These are phyloP conservation scores for Fagopyrum tataricum DNA, from an alignment of 148 eudicot species.

Conservation along the genomic window DNA sequence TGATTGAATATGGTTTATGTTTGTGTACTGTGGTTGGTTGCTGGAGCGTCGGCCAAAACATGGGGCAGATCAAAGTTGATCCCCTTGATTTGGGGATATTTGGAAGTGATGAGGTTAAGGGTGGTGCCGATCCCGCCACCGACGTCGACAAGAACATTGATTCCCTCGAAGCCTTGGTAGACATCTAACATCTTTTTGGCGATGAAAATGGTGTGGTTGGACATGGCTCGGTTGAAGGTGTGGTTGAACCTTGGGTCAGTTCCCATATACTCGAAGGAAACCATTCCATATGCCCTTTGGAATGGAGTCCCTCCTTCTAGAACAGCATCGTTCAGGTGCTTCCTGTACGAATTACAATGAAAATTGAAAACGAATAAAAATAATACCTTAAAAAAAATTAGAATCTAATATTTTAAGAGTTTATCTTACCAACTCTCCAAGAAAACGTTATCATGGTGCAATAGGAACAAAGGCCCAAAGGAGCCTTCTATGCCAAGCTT, in stretches of 20 bases:
- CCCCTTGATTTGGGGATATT: constrained; percentile 14
- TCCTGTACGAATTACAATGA: constrained; percentile 7
- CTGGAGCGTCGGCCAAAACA: constrained; percentile 3
- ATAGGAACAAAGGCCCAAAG: constrained; percentile 15
- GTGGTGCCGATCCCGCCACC: constrained; percentile 17
- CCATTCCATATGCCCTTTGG: constrained; percentile 18
- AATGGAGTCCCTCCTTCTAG: constrained; percentile 23
- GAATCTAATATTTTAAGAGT: background rate
- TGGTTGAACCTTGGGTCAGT: constrained; percentile 14
- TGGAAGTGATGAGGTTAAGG: constrained; percentile 14
- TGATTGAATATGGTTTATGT: no score
- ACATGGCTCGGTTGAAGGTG: constrained; percentile 23
- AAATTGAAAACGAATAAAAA: no score
- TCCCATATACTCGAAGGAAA: constrained; percentile 16
- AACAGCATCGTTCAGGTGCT: constrained; percentile 22
- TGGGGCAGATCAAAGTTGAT: constrained; percentile 17
- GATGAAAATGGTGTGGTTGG: constrained; percentile 14
- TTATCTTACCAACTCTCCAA: constrained; percentile 20
- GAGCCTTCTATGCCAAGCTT: constrained; percentile 14
- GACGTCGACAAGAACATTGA: constrained; percentile 4
- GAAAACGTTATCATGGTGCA: constrained; percentile 14
- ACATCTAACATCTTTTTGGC: constrained; percentile 6
- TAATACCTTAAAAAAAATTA: no score
- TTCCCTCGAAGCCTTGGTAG: constrained; percentile 9
- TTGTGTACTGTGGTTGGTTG: constrained; percentile 15